Evolutionary conservation across 106 monocot genomes (phyloP).

Genomic region (Acorus calamus): DNA sequence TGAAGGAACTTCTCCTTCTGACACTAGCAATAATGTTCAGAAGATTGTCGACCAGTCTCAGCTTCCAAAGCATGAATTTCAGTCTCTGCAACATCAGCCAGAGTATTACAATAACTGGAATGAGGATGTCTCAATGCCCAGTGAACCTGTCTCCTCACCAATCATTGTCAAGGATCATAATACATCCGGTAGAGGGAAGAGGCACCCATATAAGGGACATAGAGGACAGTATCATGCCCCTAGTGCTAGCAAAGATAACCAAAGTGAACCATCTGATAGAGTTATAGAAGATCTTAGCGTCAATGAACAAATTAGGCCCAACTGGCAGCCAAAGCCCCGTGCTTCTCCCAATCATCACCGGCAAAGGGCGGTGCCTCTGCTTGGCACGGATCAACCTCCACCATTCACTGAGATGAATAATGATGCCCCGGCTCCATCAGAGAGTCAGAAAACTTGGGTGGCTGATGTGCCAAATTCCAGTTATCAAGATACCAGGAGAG

Average conservation of each 20-base stretch:
- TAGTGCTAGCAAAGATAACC: background rate
- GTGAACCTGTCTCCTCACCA: conserved; percentile 4
- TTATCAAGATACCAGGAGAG: background rate
- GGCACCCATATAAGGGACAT: conserved; percentile 16
- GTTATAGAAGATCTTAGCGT: conserved; percentile 8
- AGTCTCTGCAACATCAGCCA: background rate
- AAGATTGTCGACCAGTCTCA: conserved; percentile 14
- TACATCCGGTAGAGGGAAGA: conserved; percentile 12
- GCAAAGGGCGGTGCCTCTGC: background rate
- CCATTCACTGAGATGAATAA: background rate
- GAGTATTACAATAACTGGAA: conserved; percentile 10
- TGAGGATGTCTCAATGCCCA: background rate
- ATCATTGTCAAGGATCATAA: conserved; percentile 9
- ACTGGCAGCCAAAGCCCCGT: conserved; percentile 55
- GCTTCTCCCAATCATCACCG: too few relatives aligned
- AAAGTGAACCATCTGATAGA: conserved; percentile 5
- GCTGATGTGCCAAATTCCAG: background rate
- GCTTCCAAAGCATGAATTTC: conserved; percentile 4
- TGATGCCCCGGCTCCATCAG: background rate
- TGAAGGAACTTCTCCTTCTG: conserved; percentile 16
- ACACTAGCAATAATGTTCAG: conserved; percentile 4
- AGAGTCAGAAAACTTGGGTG: background rate
- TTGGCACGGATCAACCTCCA: background rate
- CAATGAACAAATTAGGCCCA: conserved; percentile 18
- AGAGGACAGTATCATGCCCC: conserved; percentile 1